These are phyloP conservation scores for Musa beccarii DNA, from an alignment of 176 grass and related monocot species.

Conservation along the genomic window DNA sequence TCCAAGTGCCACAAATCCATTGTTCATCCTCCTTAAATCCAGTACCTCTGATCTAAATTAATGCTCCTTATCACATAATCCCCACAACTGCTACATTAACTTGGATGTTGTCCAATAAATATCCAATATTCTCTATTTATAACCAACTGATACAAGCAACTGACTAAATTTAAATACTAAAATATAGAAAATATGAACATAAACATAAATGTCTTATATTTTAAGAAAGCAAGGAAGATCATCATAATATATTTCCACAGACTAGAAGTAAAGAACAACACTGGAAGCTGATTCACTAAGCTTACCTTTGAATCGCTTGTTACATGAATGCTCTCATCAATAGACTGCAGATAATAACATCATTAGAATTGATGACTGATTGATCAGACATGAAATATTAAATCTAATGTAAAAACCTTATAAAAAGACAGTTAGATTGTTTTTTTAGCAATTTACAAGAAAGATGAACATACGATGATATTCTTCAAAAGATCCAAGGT, in stretches of 20 bases:
- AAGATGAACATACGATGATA: constrained; percentile 48
- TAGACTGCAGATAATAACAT: constrained; percentile 37
- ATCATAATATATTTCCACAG: not conserved
- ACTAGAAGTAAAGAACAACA: not conserved
- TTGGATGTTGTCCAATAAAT: not conserved
- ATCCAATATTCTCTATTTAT: not conserved
- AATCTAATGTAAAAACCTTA: too few relatives aligned
- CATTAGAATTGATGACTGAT: not conserved
- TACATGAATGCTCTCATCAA: constrained; percentile 73
- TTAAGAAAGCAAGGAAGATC: not conserved
- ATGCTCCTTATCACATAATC: not conserved
- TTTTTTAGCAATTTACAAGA: not conserved
- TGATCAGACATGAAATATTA: too few relatives aligned
- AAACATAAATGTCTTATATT: not conserved
- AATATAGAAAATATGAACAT: not conserved
- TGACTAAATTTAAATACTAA: not conserved
- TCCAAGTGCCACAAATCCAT: too few relatives aligned
- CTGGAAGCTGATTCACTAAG: not conserved
- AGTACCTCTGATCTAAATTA: too few relatives aligned
- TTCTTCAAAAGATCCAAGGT: constrained; percentile 83
- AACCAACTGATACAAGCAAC: not conserved
- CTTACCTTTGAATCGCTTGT: constrained; percentile 84
- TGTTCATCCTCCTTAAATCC: too few relatives aligned
- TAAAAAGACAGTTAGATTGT: not conserved
- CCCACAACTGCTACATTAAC: not conserved